Evolutionary conservation across 768 basidiomycete species (phyloP).

Genomic region (Leccinum fibrillosum): DNA sequence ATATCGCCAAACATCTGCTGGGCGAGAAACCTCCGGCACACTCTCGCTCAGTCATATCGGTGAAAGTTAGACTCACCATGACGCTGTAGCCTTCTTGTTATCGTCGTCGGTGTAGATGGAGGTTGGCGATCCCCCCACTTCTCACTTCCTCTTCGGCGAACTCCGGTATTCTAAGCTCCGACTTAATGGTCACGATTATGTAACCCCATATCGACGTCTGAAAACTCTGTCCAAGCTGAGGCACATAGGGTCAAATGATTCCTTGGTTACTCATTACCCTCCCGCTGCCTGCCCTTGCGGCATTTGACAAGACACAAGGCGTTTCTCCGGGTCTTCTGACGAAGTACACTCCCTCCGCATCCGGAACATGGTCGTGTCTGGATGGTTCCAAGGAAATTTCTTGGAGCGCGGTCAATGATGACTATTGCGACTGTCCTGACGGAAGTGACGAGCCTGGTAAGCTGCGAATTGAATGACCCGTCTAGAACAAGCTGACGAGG

Average conservation of each 20-base stretch:
- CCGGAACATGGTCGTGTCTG: conserved; percentile 72
- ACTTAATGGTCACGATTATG: conserved; percentile 13
- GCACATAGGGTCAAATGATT: conserved; percentile 36
- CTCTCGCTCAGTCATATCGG: not conserved
- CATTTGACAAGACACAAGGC: conserved; percentile 51
- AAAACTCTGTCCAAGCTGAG: not conserved
- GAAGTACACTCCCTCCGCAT: conserved; percentile 51
- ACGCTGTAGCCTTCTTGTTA: conserved; percentile 22
- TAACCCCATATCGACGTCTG: conserved; percentile 12
- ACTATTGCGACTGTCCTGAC: conserved; percentile 91
- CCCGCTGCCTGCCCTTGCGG: conserved; percentile 40
- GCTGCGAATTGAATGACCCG: conserved; percentile 5
- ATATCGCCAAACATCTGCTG: conserved; percentile 5
- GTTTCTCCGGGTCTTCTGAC: conserved; percentile 52
- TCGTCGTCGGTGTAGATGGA: conserved; percentile 25
- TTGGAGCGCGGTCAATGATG: conserved; percentile 85
- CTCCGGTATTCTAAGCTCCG: conserved; percentile 24
- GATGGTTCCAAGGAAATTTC: conserved; percentile 77
- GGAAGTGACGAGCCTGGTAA: conserved; percentile 94
- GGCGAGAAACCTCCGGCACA: not conserved
- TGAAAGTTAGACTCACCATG: conserved; percentile 28
- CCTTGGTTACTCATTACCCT: conserved; percentile 45
- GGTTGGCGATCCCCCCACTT: not conserved
- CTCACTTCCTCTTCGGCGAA: conserved; percentile 11
- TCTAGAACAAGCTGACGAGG: conserved; percentile 7